These are phyloP conservation scores for Symbiotaphrina buchneri DNA, from an alignment of 495 filamentous ascomycete species.

Conservation along the genomic window DNA sequence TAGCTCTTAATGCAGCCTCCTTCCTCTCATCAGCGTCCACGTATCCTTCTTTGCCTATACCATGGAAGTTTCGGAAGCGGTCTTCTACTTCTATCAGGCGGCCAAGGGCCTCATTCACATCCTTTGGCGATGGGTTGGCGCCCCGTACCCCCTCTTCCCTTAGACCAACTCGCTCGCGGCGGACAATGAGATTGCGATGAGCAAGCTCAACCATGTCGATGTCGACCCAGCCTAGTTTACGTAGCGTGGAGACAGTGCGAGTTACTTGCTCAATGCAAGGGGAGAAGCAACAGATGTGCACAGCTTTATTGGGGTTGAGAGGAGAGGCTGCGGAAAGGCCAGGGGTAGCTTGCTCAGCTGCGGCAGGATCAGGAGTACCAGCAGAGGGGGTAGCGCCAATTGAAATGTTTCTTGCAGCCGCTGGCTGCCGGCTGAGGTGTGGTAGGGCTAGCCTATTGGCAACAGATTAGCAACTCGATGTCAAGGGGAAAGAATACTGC, in stretches of 20 bases:
- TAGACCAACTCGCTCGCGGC: slow-evolving; percentile 55
- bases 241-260: slow-evolving; percentile 54
- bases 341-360: neutral
- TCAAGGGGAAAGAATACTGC: neutral
- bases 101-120: slow-evolving; percentile 55
- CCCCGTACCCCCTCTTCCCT: slow-evolving; percentile 31
- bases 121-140: slow-evolving; percentile 32
- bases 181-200: slow-evolving; percentile 54
- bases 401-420: slow-evolving; percentile 1
- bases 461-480: neutral
- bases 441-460: slow-evolving; percentile 42
- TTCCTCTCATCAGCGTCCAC: slow-evolving; percentile 10
- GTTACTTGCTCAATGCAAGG: slow-evolving; percentile 93
- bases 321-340: slow-evolving; percentile 28
- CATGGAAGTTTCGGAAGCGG: slow-evolving; percentile 13
- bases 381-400: slow-evolving; percentile 2
- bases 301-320: slow-evolving; percentile 40
- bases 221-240: slow-evolving; percentile 65
- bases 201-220: slow-evolving; percentile 80
- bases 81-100: slow-evolving; percentile 52
- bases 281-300: slow-evolving; percentile 77
- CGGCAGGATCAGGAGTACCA: slow-evolving; percentile 2
- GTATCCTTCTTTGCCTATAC: slow-evolving; percentile 7
- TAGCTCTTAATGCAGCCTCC: slow-evolving; percentile 4
- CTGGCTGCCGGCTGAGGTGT: slow-evolving; percentile 44